These are phyloP conservation scores for Citrus sinensis DNA, from an alignment of 345 rosid genomes.

Conservation along the genomic window DNA sequence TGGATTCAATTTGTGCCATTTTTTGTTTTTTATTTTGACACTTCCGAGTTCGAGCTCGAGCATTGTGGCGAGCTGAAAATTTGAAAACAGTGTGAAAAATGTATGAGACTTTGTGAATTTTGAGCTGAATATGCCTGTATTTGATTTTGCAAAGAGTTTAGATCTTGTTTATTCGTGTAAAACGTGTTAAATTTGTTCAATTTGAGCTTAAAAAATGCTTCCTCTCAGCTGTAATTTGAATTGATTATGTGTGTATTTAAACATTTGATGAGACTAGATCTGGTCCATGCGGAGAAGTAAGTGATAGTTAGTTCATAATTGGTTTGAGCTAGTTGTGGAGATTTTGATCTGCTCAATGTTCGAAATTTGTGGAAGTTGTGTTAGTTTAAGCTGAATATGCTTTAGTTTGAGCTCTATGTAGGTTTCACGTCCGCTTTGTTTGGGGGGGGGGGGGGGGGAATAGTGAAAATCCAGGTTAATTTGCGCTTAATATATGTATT, in stretches of 20 bases:
- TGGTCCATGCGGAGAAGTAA: not conserved
- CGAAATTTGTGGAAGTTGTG: slow-evolving; percentile 4
- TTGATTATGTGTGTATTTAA: not conserved
- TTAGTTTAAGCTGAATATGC: not conserved
- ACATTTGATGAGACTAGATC: not conserved
- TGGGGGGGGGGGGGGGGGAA: too few species aligned
- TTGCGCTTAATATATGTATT: slow-evolving; percentile 1
- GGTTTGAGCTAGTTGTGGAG: not conserved
- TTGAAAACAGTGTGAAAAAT: not conserved
- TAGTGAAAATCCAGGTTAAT: not conserved
- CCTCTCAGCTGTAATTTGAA: not conserved
- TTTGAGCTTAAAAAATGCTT: not conserved
- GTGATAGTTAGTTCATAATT: not conserved
- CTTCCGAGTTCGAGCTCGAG: not conserved
- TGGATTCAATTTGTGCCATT: not conserved
- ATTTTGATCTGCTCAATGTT: not conserved
- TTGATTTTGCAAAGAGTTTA: not conserved
- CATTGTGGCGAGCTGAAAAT: not conserved
- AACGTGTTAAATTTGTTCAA: not conserved
- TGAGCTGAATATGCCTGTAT: not conserved
- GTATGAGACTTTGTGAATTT: not conserved
- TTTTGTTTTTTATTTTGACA: not conserved
- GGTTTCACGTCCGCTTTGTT: not conserved
- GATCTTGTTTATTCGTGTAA: not conserved
- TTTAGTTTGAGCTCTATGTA: not conserved